Evolutionary conservation across 148 eudicot genomes (phyloP), one percentile per base, ranked within the genome.

Genomic region (Rhododendron simsii): DNA sequence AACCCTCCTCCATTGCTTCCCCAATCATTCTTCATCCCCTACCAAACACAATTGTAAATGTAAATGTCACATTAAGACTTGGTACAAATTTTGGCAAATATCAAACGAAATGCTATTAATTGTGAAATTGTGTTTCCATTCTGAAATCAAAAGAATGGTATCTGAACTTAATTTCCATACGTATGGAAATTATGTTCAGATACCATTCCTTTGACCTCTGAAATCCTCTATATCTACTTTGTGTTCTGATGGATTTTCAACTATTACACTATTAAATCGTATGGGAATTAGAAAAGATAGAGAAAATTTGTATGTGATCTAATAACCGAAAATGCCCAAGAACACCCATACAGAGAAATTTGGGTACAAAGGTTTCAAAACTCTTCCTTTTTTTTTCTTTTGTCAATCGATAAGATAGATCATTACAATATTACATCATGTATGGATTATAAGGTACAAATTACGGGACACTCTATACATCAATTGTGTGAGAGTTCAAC

Each of bases 1-100:
- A 88, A 35, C 65, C 89, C 81, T 55, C 89, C 81, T 55, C 75
- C 90, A 67, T 81, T 78, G 81, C 84, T 83, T 57, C 90, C 87
- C 87, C 80, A 87, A 3, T 86, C 83, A 87, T 87, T 83, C 41
- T 77, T 63, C 51, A 65, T 4, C 39, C 83, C 88, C 85, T 87
- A 63, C 74, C 9, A 21, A 83, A 4, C 61, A 74, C 11, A 75
- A 16, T 21, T 12, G 18, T 37, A 74, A 50, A 12, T 28, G n/a
- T n/a, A n/a, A n/a, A n/a, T n/a, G 18, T 28, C 15, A 28, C 30
- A 13, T 67, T 0, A 67, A 26, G 73, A 67, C 13, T 67, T 67
- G 1, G 13, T 26, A 26, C 35, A 67, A 67, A 67, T 26, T 26
- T 67, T 26, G 35, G 11, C 33, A 67, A 67, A 67, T 67, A 26